Conservation (phyloP, 176 grass and related monocot genomes). For the Oryza longistaminata region DNA sequence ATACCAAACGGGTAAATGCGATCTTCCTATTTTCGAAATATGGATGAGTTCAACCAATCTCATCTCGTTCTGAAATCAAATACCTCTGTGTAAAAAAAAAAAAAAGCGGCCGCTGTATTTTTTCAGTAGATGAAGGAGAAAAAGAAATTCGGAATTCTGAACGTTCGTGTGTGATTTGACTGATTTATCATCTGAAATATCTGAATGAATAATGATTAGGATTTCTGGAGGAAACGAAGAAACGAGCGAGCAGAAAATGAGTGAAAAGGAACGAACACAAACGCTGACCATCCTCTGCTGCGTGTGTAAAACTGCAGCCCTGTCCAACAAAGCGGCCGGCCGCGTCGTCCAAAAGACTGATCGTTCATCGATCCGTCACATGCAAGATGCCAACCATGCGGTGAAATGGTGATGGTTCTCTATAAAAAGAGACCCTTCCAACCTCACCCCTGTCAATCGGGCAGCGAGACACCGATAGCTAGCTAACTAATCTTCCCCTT, state of each 20-base stretch:
- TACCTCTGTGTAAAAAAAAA: background rate
- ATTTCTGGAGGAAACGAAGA: background rate
- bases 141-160: background rate
- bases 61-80: too few species aligned
- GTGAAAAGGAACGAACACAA: background rate
- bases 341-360: background rate
- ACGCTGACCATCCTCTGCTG: background rate
- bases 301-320: background rate
- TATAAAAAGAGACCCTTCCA: slow-evolving; percentile 40
- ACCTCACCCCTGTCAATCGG: slow-evolving; percentile 9
- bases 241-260: background rate
- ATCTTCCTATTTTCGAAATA: too few species aligned
- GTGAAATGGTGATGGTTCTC: background rate
- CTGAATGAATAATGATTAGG: background rate
- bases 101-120: background rate
- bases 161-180: background rate
- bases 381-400: background rate
- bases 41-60: too few species aligned
- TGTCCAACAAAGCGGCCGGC: slow-evolving; percentile 2
- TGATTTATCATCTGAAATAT: background rate
- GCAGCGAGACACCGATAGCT: slow-evolving; percentile 11
- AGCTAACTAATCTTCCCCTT: background rate
- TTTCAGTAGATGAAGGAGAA: background rate
- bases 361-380: background rate
- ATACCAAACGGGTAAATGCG: too few species aligned